These are phyloP conservation scores for Lotus japonicus DNA, from an alignment of 306 rosid genomes.

Conservation along the genomic window DNA sequence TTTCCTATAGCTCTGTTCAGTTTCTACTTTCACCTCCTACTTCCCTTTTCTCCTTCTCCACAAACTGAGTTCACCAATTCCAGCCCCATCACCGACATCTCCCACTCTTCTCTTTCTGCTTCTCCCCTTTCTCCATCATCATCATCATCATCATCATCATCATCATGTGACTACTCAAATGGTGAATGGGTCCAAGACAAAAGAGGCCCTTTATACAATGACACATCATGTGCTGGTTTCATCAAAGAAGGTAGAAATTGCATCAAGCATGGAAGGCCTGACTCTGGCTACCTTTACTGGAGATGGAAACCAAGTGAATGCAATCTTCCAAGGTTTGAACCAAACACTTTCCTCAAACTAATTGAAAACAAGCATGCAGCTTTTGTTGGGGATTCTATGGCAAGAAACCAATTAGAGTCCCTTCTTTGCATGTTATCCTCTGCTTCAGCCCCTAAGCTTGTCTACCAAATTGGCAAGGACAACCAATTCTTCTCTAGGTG, in stretches of 20 bases:
- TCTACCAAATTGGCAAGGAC: slow-evolving; percentile 41
- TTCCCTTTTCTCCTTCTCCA: slow-evolving; percentile 28
- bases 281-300: slow-evolving; percentile 58
- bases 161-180: slow-evolving; percentile 53
- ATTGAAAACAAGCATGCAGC: slow-evolving; percentile 59
- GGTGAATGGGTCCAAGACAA: slow-evolving; percentile 66
- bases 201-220: slow-evolving; percentile 68
- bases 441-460: slow-evolving; percentile 46
- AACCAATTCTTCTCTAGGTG: slow-evolving; percentile 61
- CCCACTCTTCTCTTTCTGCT: slow-evolving; percentile 20
- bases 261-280: slow-evolving; percentile 64
- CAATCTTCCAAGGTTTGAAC: slow-evolving; percentile 68
- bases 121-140: slow-evolving; percentile 4
- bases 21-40: slow-evolving; percentile 39
- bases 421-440: slow-evolving; percentile 73
- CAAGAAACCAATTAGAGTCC: slow-evolving; percentile 91
- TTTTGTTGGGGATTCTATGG: slow-evolving; percentile 88
- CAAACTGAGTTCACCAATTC: slow-evolving; percentile 22
- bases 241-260: slow-evolving; percentile 83
- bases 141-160: neutral
- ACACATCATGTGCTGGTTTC: slow-evolving; percentile 54
- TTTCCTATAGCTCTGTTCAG: slow-evolving; percentile 47
- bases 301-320: slow-evolving; percentile 78
- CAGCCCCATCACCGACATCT: slow-evolving; percentile 10
- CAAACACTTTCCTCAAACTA: slow-evolving; percentile 49